Percentiles rank a stretch among this genome's conserved stretches.
These are phyloP conservation scores for Debaryomyces tyrocola DNA, from an alignment of 805 yeast genomes.

Conservation along the genomic window DNA sequence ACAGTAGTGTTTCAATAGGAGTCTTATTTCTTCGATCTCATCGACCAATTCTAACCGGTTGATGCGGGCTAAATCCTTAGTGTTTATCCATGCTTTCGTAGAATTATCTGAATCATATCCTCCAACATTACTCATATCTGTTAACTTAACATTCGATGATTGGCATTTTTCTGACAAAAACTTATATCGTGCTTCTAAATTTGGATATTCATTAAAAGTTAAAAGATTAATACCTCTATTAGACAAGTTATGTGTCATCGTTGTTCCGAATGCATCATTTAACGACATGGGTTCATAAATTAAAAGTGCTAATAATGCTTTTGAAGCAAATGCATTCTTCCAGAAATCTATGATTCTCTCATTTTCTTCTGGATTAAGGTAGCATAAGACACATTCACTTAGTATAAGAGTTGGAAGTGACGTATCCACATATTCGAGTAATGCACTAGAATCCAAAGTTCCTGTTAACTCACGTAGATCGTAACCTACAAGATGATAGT, in stretches of 20 bases:
- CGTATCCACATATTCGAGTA: constrained; percentile 25
- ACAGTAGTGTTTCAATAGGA: constrained; percentile 64
- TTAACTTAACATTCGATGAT: constrained; percentile 34
- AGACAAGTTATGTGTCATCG: constrained; percentile 64
- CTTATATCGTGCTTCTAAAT: constrained; percentile 26
- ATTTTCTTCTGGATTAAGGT: constrained; percentile 54
- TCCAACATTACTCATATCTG: constrained; percentile 47
- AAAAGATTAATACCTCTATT: constrained; percentile 63
- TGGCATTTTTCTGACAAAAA: constrained; percentile 23
- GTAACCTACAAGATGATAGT: constrained; percentile 53
- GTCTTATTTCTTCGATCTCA: constrained; percentile 68
- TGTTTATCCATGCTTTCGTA: constrained; percentile 41
- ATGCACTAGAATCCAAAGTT: constrained; percentile 3
- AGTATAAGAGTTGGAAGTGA: constrained; percentile 57
- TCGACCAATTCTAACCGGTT: constrained; percentile 64
- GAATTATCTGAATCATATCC: constrained; percentile 33
- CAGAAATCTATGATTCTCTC: constrained; percentile 46
- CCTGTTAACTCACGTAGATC: constrained; percentile 48
- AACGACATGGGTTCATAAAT: constrained; percentile 74
- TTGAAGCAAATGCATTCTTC: constrained; percentile 17
- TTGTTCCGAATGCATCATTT: constrained; percentile 61
- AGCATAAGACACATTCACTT: constrained; percentile 79
- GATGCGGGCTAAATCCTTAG: constrained; percentile 44
- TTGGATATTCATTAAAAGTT: constrained; percentile 53
- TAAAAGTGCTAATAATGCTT: constrained; percentile 28